Percentiles rank a stretch among this genome's conserved stretches.
Evolutionary conservation across 805 yeast species (phyloP).

Genomic region (Ogataea ramenticola): DNA sequence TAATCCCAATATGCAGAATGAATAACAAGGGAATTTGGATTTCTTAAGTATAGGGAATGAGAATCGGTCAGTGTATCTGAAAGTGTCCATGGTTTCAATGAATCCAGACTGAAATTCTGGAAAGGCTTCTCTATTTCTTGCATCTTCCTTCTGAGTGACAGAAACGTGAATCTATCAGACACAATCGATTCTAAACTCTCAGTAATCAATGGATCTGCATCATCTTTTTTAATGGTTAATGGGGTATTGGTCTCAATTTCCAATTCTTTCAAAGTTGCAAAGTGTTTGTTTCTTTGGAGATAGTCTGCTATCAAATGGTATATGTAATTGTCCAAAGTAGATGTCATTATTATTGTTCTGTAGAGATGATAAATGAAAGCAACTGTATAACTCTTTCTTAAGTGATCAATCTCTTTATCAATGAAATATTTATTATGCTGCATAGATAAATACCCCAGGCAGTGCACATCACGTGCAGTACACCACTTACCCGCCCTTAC

Average conservation of each 20-base stretch:
- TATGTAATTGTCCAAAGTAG: not conserved
- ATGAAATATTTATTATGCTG: too few relatives aligned
- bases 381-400: too few relatives aligned
- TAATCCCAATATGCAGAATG: conserved; percentile 11
- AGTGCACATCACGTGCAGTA: too few relatives aligned
- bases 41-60: not conserved
- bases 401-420: too few relatives aligned
- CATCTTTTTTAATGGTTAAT: conserved; percentile 11
- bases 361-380: too few relatives aligned
- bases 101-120: conserved; percentile 6
- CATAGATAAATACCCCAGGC: too few relatives aligned
- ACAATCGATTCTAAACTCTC: conserved; percentile 31
- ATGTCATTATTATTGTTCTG: too few relatives aligned
- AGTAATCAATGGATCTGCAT: conserved; percentile 16
- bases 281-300: conserved; percentile 40
- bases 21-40: conserved; percentile 20
- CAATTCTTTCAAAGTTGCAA: conserved; percentile 39
- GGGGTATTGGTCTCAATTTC: conserved; percentile 37
- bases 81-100: not conserved
- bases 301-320: conserved; percentile 48
- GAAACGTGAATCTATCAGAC: conserved; percentile 24
- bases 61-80: not conserved
- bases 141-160: conserved; percentile 8
- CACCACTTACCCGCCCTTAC: too few relatives aligned
- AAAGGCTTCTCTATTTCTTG: not conserved